phyloP scores from a whole-genome alignment of 2,329 filamentous ascomycete species.

The Daldinia eschscholtzii region DNA sequence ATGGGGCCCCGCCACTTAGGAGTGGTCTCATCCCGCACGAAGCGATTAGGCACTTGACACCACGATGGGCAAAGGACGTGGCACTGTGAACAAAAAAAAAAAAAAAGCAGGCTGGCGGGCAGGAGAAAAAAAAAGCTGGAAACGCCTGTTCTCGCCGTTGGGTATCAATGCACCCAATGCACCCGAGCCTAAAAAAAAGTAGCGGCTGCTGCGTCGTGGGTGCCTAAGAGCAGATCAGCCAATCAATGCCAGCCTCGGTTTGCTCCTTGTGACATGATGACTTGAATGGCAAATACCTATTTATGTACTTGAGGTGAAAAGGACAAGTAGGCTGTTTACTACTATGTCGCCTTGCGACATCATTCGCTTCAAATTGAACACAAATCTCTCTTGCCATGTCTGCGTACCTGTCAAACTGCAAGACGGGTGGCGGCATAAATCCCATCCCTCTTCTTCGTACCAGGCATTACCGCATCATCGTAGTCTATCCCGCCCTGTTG shows the following conservation, averaged over 20 bases:
- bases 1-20: slow-evolving; percentile 39
- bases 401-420: slow-evolving; percentile 46
- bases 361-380: slow-evolving; percentile 42
- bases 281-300: slow-evolving; percentile 37
- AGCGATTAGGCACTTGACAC: slow-evolving; percentile 41
- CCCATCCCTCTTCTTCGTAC: slow-evolving; percentile 33
- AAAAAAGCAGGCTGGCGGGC: slow-evolving; percentile 35
- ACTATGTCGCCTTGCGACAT: slow-evolving; percentile 40
- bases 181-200: slow-evolving; percentile 54
- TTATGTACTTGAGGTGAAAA: slow-evolving; percentile 36
- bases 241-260: slow-evolving; percentile 48
- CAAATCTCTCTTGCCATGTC: slow-evolving; percentile 27
- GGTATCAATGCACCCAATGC: slow-evolving; percentile 61
- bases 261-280: slow-evolving; percentile 44
- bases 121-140: slow-evolving; percentile 21
- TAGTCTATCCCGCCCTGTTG: slow-evolving; percentile 21
- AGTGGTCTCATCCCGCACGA: slow-evolving; percentile 43
- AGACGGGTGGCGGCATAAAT: slow-evolving; percentile 39
- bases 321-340: slow-evolving; percentile 33
- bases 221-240: slow-evolving; percentile 49
- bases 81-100: slow-evolving; percentile 41
- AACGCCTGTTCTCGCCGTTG: slow-evolving; percentile 53
- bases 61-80: slow-evolving; percentile 38
- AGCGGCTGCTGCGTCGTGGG: slow-evolving; percentile 46
- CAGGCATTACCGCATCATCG: slow-evolving; percentile 15